These are phyloP conservation scores for Didymella glomerata DNA, from an alignment of 2,329 filamentous ascomycete species.

Conservation along the genomic window DNA sequence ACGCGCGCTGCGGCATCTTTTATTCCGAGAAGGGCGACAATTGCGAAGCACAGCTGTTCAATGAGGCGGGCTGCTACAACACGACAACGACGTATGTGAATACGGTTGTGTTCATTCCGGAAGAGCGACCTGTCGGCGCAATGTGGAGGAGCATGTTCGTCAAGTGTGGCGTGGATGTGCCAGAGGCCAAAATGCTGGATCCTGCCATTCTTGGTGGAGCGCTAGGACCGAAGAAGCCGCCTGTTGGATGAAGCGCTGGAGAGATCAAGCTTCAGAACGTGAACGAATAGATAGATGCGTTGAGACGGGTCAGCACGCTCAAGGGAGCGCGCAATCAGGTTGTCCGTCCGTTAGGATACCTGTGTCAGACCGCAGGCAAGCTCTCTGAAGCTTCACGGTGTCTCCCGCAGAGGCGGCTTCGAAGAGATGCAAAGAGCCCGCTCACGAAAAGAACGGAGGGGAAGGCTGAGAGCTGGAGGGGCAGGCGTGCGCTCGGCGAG, in stretches of 20 bases:
- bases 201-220: conserved; percentile 40
- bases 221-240: conserved; percentile 31
- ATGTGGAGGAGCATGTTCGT: conserved; percentile 49
- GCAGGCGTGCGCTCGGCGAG: no score
- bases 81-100: conserved; percentile 42
- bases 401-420: no score
- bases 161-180: conserved; percentile 43
- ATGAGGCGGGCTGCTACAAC: conserved; percentile 40
- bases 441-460: no score
- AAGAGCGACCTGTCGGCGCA: conserved; percentile 44
- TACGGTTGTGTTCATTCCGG: conserved; percentile 49
- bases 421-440: no score
- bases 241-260: conserved; percentile 1
- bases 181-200: conserved; percentile 42
- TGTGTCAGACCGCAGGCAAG: neutral
- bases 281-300: neutral
- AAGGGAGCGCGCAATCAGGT: neutral
- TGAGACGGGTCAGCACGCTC: neutral
- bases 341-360: neutral
- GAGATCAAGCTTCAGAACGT: neutral
- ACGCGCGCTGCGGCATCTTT: conserved; percentile 48
- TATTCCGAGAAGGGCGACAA: conserved; percentile 45
- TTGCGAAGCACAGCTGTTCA: conserved; percentile 49
- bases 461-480: no score
- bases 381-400: no score